Percentiles rank a stretch among this genome's conserved stretches.
phyloP scores from a whole-genome alignment of 1,284 basidiomycete genomes.

The Fomitopsis schrenkii region DNA sequence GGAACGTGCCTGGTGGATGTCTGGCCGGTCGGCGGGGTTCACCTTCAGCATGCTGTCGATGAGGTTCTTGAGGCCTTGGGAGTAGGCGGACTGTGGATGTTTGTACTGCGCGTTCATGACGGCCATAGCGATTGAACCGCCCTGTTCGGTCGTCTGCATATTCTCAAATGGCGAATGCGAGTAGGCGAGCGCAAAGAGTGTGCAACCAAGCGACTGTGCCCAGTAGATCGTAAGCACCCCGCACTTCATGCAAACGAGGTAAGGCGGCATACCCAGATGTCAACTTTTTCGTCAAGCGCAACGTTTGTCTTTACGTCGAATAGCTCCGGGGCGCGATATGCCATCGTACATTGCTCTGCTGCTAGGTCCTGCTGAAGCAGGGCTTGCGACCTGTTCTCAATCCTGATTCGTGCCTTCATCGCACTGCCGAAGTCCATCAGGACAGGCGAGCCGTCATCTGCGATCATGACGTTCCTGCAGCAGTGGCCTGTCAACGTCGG shows the following conservation, averaged over 20 bases:
- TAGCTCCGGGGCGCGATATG: constrained; percentile 91
- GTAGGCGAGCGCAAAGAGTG: constrained; percentile 88
- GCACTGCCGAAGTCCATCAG: constrained; percentile 98
- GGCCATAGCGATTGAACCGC: constrained; percentile 93
- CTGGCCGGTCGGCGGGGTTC: constrained; percentile 76
- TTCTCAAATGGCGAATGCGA: constrained; percentile 93
- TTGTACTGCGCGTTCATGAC: constrained; percentile 89
- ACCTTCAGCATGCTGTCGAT: constrained; percentile 83
- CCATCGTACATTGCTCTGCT: constrained; percentile 94
- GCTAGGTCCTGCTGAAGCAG: constrained; percentile 90
- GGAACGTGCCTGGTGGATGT: constrained; percentile 70
- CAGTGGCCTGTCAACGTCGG: neutral
- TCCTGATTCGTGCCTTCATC: constrained; percentile 72
- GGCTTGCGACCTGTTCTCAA: constrained; percentile 83
- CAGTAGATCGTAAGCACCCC: neutral
- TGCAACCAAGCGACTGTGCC: constrained; percentile 83
- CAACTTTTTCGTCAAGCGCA: constrained; percentile 88
- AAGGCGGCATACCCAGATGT: constrained; percentile 80
- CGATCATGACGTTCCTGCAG: constrained; percentile 89
- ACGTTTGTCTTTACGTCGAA: constrained; percentile 93
- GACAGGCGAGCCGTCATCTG: constrained; percentile 88
- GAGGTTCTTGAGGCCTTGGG: constrained; percentile 73
- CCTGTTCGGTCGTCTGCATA: constrained; percentile 80
- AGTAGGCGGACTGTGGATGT: constrained; percentile 80
- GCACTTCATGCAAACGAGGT: no score